These are phyloP conservation scores for Rhododendron henanense DNA, from an alignment of 148 eudicot genomes.

Conservation along the genomic window DNA sequence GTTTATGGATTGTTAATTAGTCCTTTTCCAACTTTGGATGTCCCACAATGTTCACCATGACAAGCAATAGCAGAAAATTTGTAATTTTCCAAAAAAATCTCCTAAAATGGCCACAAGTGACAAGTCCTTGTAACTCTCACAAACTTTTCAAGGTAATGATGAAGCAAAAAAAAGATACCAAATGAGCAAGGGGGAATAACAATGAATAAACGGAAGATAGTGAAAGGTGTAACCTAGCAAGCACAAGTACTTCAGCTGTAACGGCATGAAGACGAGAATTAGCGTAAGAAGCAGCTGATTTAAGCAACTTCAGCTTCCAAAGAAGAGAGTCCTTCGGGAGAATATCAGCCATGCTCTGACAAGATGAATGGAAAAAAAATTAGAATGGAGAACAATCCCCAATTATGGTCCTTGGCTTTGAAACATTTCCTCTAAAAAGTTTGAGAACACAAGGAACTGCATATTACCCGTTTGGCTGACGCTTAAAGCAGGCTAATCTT, in stretches of 20 bases:
- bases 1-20: background rate
- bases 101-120: background rate
- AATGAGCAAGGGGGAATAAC: background rate
- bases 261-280: slow-evolving; percentile 91
- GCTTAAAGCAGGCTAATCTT: background rate
- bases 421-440: background rate
- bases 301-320: slow-evolving; percentile 89
- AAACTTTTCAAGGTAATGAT: background rate
- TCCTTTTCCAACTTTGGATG: background rate
- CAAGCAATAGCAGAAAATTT: background rate
- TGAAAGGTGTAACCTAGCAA: slow-evolving; percentile 63
- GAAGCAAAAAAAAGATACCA: background rate
- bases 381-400: background rate
- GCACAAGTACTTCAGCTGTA: slow-evolving; percentile 90
- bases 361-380: slow-evolving; percentile 6
- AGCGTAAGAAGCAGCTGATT: slow-evolving; percentile 75
- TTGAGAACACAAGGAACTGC: background rate
- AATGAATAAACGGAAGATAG: background rate
- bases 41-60: background rate
- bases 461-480: background rate
- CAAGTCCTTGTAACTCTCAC: background rate
- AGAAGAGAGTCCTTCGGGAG: slow-evolving; percentile 78
- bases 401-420: background rate
- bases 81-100: background rate
- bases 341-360: slow-evolving; percentile 73